phyloP scores from a whole-genome alignment of 2,329 filamentous ascomycete species.

The Diaporthe destruens region DNA sequence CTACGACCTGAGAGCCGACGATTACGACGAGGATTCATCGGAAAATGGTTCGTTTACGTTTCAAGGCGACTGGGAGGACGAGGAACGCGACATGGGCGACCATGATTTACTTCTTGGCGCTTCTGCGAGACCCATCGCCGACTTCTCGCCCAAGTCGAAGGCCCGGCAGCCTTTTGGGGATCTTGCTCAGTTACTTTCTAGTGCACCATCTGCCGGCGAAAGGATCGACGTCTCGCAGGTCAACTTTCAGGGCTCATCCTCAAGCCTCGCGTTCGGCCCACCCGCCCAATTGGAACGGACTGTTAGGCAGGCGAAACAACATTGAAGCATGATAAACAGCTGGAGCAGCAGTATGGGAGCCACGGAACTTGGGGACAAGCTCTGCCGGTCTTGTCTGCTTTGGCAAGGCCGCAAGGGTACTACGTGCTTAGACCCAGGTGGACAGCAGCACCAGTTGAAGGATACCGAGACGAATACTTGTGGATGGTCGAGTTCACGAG shows the following conservation, averaged over 20 bases:
- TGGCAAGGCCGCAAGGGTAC: no score
- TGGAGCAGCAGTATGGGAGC: background rate
- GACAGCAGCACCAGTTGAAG: no score
- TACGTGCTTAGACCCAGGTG: no score
- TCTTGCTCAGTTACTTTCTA: conserved; percentile 13
- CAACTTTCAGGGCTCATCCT: conserved; percentile 14
- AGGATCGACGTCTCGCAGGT: conserved; percentile 22
- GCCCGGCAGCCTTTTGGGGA: background rate
- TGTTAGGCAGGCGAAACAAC: background rate
- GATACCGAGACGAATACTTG: background rate
- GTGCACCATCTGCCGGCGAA: conserved; percentile 12
- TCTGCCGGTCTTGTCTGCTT: no score
- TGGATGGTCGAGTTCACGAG: background rate
- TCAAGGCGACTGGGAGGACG: conserved; percentile 18
- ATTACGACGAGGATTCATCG: background rate
- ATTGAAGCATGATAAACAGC: background rate
- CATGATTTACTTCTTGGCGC: conserved; percentile 5
- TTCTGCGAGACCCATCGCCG: conserved; percentile 23
- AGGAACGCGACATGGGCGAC: background rate
- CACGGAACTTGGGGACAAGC: no score
- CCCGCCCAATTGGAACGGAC: background rate
- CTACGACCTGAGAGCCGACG: conserved; percentile 4
- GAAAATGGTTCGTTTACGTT: background rate
- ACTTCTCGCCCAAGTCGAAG: conserved; percentile 1
- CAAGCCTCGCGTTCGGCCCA: conserved; percentile 1